Conservation (phyloP, 306 rosid species). For the Dicorynia guianensis region DNA sequence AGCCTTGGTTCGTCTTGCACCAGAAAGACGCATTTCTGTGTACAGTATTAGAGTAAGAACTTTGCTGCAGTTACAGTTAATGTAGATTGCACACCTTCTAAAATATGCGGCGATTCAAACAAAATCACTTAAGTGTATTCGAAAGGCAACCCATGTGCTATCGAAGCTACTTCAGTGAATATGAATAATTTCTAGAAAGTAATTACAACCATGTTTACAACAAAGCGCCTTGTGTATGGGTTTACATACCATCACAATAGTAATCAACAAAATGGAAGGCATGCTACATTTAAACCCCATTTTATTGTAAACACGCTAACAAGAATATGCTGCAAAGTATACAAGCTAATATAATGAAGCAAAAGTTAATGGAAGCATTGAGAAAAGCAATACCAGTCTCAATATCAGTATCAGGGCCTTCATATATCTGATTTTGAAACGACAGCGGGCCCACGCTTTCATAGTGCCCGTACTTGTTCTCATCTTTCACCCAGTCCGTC, state of each 20-base stretch:
- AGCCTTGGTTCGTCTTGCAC: constrained; percentile 77
- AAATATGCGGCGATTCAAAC: background rate
- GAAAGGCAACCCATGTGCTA: background rate
- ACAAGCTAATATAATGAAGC: no score
- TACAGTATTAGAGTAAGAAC: constrained; percentile 30
- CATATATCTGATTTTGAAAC: constrained; percentile 89
- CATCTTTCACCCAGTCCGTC: constrained; percentile 96
- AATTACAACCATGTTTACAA: constrained; percentile 11
- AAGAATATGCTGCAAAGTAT: no score
- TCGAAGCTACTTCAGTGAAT: background rate
- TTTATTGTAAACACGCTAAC: background rate
- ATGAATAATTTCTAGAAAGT: background rate
- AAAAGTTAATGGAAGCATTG: no score
- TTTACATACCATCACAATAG: background rate
- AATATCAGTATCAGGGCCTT: constrained; percentile 97
- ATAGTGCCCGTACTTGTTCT: constrained; percentile 91
- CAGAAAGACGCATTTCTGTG: constrained; percentile 89
- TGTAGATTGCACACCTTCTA: background rate
- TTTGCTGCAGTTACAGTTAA: constrained; percentile 21
- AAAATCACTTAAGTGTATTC: no score
- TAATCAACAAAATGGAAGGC: background rate
- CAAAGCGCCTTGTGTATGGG: background rate
- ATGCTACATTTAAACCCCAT: background rate
- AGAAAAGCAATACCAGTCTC: constrained; percentile 74
- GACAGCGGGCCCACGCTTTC: constrained; percentile 72